A percentile compares a stretch with the other conserved stretches of the same genome.
Conservation (phyloP, 2,329 filamentous ascomycete species). For the Colletotrichum chlorophyti region DNA sequence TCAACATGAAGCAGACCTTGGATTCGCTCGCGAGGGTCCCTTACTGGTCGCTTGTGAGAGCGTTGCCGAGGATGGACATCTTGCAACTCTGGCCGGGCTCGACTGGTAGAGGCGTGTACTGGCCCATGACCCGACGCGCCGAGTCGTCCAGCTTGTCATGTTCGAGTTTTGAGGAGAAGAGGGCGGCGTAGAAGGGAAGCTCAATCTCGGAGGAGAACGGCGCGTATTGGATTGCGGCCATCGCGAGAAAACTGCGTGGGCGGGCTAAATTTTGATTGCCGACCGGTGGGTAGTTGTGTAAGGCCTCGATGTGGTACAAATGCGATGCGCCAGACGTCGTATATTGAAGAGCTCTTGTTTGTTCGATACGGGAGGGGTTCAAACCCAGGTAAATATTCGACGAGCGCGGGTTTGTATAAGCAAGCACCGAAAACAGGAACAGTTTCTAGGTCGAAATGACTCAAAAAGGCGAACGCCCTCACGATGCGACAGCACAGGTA, state of each 20-base stretch:
- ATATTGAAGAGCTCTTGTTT: neutral
- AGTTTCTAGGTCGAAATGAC: neutral
- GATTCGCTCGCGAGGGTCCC: conserved; percentile 37
- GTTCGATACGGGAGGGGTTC: neutral
- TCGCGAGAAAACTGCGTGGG: conserved; percentile 42
- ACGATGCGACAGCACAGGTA: conserved; percentile 8
- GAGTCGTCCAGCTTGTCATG: conserved; percentile 97
- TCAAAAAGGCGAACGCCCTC: neutral
- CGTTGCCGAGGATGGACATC: conserved; percentile 89
- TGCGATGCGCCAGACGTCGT: neutral
- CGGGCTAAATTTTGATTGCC: neutral
- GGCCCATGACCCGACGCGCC: conserved; percentile 81
- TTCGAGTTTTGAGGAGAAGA: conserved; percentile 94
- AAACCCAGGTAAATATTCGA: no score
- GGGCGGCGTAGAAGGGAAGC: conserved; percentile 89
- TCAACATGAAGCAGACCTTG: conserved; percentile 28
- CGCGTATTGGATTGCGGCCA: conserved; percentile 72
- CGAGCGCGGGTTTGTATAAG: neutral
- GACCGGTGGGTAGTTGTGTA: neutral
- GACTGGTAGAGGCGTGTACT: conserved; percentile 86
- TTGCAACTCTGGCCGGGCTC: conserved; percentile 79
- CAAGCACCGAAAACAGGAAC: neutral
- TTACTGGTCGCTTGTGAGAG: conserved; percentile 83
- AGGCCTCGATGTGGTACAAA: neutral
- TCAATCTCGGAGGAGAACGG: conserved; percentile 95